Conservation (phyloP, 2,329 filamentous ascomycete species). For the Sporothrix pseudoabietina region DNA sequence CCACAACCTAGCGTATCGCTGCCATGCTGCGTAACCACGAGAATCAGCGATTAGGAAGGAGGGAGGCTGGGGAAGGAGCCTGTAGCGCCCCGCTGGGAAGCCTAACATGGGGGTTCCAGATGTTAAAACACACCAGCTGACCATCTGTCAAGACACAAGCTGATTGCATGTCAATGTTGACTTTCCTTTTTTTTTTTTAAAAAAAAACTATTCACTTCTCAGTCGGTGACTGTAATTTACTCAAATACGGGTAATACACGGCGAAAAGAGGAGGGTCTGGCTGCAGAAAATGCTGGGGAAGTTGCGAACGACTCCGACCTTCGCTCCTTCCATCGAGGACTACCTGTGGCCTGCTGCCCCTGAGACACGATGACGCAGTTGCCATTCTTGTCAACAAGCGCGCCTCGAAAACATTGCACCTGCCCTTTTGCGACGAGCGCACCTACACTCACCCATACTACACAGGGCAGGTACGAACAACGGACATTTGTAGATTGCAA, state of each 20-base stretch:
- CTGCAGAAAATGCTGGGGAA: not conserved
- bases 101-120: not conserved
- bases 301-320: not conserved
- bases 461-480: constrained; percentile 2
- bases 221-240: not conserved
- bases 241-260: not conserved
- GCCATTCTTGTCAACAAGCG: constrained; percentile 21
- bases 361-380: constrained; percentile 27
- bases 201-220: not conserved
- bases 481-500: not conserved
- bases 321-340: constrained; percentile 1
- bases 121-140: not conserved
- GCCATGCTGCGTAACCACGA: not conserved
- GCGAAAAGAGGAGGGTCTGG: not conserved
- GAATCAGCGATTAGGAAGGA: not conserved
- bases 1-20: constrained; percentile 5
- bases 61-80: not conserved
- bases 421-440: constrained; percentile 17
- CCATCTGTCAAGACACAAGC: not conserved
- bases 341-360: not conserved
- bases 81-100: not conserved
- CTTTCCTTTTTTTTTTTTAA: not conserved
- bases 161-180: not conserved
- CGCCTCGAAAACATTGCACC: constrained; percentile 2
- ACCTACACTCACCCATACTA: not conserved